Conservation (phyloP, 2,329 filamentous ascomycete species). For the Cyphellophora europaea region DNA sequence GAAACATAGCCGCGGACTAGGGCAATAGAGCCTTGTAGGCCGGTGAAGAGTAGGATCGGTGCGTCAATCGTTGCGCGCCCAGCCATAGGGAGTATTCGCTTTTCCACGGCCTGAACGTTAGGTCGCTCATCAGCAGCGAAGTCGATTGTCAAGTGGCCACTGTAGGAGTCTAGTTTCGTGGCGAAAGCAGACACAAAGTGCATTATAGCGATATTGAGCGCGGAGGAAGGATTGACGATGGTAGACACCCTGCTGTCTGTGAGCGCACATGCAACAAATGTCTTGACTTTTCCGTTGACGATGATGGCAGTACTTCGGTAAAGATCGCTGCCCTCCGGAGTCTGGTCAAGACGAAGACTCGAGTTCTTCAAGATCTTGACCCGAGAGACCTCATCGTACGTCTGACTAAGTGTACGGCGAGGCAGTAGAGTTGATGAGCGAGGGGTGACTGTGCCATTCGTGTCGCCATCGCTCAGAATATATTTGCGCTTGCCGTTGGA, state of each 20-base stretch:
- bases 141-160: constrained; percentile 63
- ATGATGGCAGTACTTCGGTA: constrained; percentile 64
- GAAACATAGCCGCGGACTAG: constrained; percentile 40
- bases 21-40: constrained; percentile 29
- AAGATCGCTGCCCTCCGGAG: constrained; percentile 48
- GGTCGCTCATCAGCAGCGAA: constrained; percentile 51
- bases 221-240: constrained; percentile 44
- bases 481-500: constrained; percentile 37
- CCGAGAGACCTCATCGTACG: constrained; percentile 43
- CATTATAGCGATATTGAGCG: constrained; percentile 51
- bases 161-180: constrained; percentile 3
- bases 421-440: constrained; percentile 55
- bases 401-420: constrained; percentile 42
- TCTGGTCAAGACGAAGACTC: constrained; percentile 62
- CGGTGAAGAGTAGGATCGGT: constrained; percentile 51
- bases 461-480: constrained; percentile 55
- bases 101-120: constrained; percentile 21
- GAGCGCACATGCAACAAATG: constrained; percentile 58
- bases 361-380: constrained; percentile 45
- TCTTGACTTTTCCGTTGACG: constrained; percentile 52
- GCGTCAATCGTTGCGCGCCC: constrained; percentile 62
- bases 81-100: constrained; percentile 53
- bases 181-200: constrained; percentile 33
- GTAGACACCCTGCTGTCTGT: constrained; percentile 53
- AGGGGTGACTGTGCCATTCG: constrained; percentile 48